phyloP scores from a whole-genome alignment of 1,284 basidiomycete species.

The Melanopsichium pennsylvanicum region DNA sequence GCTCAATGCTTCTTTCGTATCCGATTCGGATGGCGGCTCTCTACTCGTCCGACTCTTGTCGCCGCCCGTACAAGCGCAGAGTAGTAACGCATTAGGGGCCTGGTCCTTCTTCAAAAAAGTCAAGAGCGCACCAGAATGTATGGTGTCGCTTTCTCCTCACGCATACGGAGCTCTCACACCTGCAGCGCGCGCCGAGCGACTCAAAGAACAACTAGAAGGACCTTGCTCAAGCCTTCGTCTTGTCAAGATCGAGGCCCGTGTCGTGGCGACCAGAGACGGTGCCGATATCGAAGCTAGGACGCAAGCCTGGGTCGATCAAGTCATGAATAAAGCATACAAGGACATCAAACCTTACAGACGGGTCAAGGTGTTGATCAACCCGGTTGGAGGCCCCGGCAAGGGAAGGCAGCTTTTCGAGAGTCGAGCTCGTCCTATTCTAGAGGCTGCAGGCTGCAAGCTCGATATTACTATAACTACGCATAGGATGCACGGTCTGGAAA shows the following conservation, averaged over 20 bases:
- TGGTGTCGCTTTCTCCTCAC: constrained; percentile 23
- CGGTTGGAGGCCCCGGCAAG: constrained; percentile 84
- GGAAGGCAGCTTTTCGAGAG: constrained; percentile 73
- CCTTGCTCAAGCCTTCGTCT: constrained; percentile 53
- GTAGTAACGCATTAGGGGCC: constrained; percentile 2
- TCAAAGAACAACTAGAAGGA: constrained; percentile 47
- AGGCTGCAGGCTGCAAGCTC: constrained; percentile 76
- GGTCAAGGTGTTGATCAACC: constrained; percentile 79
- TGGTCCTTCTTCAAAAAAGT: constrained; percentile 41
- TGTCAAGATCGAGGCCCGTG: constrained; percentile 55
- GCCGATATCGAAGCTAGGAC: constrained; percentile 20
- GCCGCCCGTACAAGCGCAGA: constrained; percentile 30
- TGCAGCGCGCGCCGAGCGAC: constrained; percentile 12
- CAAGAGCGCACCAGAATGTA: constrained; percentile 19
- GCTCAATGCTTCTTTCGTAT: constrained; percentile 54
- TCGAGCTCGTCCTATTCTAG: constrained; percentile 79
- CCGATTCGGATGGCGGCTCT: constrained; percentile 59
- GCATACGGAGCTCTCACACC: constrained; percentile 14
- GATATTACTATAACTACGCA: constrained; percentile 71
- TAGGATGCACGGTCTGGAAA: constrained; percentile 76
- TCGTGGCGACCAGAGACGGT: constrained; percentile 11
- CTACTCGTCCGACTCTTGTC: constrained; percentile 55
- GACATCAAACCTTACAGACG: constrained; percentile 41
- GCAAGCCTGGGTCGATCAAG: constrained; percentile 34
- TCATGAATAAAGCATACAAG: constrained; percentile 44